These are phyloP conservation scores for Talaromyces proteolyticus DNA, from an alignment of 495 filamentous ascomycete genomes.

Conservation along the genomic window DNA sequence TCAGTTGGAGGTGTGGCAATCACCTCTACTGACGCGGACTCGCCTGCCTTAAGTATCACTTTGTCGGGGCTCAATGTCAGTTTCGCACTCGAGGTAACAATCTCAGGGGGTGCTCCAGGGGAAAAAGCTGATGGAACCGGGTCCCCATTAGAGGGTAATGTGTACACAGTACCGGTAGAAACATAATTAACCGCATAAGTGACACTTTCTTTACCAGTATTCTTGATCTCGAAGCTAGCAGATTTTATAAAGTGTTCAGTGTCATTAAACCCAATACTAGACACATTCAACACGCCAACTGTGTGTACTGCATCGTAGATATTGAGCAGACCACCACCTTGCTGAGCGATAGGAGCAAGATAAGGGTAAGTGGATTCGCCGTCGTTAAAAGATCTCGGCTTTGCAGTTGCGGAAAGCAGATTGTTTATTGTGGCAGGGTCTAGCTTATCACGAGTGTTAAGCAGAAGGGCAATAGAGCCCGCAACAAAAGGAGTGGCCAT, in stretches of 20 bases:
- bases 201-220: constrained; percentile 37
- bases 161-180: constrained; percentile 18
- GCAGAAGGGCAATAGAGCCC: constrained; percentile 45
- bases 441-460: constrained; percentile 34
- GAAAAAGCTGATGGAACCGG: neutral
- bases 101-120: neutral
- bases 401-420: constrained; percentile 29
- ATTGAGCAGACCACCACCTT: constrained; percentile 51
- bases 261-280: constrained; percentile 53
- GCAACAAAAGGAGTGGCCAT: constrained; percentile 53
- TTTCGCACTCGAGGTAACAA: constrained; percentile 1
- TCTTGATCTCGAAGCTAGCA: constrained; percentile 43
- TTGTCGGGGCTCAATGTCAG: constrained; percentile 7
- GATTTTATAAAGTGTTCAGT: constrained; percentile 40
- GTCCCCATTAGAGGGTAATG: constrained; percentile 9
- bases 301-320: constrained; percentile 50
- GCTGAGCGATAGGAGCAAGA: constrained; percentile 50
- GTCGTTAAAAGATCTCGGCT: constrained; percentile 38
- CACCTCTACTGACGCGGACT: constrained; percentile 17
- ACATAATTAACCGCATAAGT: constrained; percentile 38
- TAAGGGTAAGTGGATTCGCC: constrained; percentile 28
- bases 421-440: constrained; percentile 26
- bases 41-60: constrained; percentile 4
- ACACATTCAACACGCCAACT: constrained; percentile 44
- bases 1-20: constrained; percentile 12